Base-by-base conservation (phyloP, 768 basidiomycete species). In the Boletus sp. region DNA sequence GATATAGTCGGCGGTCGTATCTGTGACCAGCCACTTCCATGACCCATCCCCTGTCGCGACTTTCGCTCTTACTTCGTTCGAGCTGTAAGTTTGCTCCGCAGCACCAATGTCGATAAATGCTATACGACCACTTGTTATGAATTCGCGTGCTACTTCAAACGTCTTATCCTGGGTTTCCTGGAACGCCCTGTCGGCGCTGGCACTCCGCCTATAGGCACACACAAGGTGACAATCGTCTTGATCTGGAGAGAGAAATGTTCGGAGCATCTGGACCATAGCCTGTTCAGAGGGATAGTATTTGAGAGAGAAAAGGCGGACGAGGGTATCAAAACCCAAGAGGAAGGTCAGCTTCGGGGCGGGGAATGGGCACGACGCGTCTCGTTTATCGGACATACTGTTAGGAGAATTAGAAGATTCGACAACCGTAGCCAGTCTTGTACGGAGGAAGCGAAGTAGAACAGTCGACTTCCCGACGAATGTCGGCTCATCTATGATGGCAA, bases 401-500 rank as follows among this genome's bases (percentile, higher is more conserved):
- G 37, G 17, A 18, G 39, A 24, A 48, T 14, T 20, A 28, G 47
- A 45, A 35, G 48, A 28, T 36, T 28, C 39, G 46, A 44, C 33
- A 33, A 66, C 2, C 10, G 61, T 29, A 20, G 62, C 55, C 7
- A 71, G 28, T 52, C 64, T 64, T 36, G 61, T 60, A 44, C 63
- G 71, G 40, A 91, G 76, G 65, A 81, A 86, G 7, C 66, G 64
- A 47, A 78, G 81, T 30, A 96, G 73, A 41, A 77, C 72, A 11
- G 69, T 71, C 14, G 90, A 87, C 73, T 98, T 98, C 17, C 86
- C 83, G 28, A 90, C 89, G 70, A 98, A 97, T 0, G 87, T 92
- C 11, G 94, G 92, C 65, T 93, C 91, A 68, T 94, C 83, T 57
- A 92, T 83, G 61, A 94, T 81, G 8, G 83, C 95, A 7, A 96